A percentile compares a stretch with the other conserved stretches of the same genome.
phyloP scores from a whole-genome alignment of 1,139 yeast genomes.

The Meyerozyma smithsonii region DNA sequence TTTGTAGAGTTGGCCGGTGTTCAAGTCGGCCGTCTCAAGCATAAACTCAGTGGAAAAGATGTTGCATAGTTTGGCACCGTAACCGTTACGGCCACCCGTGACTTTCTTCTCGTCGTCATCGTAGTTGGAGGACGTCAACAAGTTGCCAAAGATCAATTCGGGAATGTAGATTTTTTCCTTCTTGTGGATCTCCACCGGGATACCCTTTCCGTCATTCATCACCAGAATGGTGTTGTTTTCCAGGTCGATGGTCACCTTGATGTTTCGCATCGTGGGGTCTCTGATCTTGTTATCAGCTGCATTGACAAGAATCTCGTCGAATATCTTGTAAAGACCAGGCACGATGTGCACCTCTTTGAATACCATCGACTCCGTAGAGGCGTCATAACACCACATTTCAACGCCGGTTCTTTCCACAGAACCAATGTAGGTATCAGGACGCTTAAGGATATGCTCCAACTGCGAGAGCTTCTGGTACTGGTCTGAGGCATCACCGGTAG shows the following conservation, averaged over 20 bases:
- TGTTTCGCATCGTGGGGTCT: slow-evolving; percentile 82
- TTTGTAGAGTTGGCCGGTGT: slow-evolving; percentile 55
- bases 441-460: slow-evolving; percentile 89
- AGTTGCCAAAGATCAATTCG: slow-evolving; percentile 91
- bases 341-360: slow-evolving; percentile 72
- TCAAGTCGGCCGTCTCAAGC: slow-evolving; percentile 85
- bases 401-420: slow-evolving; percentile 80
- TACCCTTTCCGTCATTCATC: slow-evolving; percentile 91
- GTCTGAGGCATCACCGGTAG: slow-evolving; percentile 44
- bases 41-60: slow-evolving; percentile 86
- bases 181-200: slow-evolving; percentile 89
- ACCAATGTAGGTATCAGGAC: slow-evolving; percentile 98
- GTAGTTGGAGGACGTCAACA: slow-evolving; percentile 91
- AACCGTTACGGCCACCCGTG: slow-evolving; percentile 98
- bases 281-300: slow-evolving; percentile 98
- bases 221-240: slow-evolving; percentile 75
- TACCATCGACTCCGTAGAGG: slow-evolving; percentile 66
- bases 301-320: slow-evolving; percentile 94
- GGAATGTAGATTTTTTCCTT: slow-evolving; percentile 94
- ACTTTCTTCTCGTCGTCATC: slow-evolving; percentile 95
- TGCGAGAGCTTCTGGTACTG: slow-evolving; percentile 93
- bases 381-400: slow-evolving; percentile 83
- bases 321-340: slow-evolving; percentile 94
- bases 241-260: slow-evolving; percentile 74
- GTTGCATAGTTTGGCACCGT: slow-evolving; percentile 91